Conservation (phyloP, 2,329 filamentous ascomycete species). For the Cladosporium colombiae region DNA sequence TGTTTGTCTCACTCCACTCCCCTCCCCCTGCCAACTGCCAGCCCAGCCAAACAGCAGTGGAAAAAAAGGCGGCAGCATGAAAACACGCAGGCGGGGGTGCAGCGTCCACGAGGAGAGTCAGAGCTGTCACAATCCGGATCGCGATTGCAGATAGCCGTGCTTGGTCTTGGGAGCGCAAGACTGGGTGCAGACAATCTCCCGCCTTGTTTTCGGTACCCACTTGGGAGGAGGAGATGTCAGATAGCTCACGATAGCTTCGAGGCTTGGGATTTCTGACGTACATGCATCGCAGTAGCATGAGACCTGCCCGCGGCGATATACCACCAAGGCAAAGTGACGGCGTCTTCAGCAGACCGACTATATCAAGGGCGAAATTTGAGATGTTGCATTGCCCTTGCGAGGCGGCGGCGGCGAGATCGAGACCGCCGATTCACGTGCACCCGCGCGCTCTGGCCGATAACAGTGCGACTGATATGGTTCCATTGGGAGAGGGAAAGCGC, state of each 20-base stretch:
- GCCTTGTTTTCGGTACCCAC: constrained; percentile 5
- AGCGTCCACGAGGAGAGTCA: background rate
- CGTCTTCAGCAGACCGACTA: constrained; percentile 5
- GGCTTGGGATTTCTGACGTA: background rate
- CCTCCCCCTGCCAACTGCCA: constrained; percentile 18
- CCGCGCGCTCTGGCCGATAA: background rate
- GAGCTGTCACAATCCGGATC: constrained; percentile 3
- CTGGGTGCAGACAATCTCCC: constrained; percentile 11
- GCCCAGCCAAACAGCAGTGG: background rate
- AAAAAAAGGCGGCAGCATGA: background rate
- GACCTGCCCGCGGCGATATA: background rate
- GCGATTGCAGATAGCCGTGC: constrained; percentile 17
- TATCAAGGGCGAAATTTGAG: background rate
- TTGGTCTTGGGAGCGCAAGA: background rate
- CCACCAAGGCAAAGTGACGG: background rate
- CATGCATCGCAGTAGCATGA: background rate
- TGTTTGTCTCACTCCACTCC: constrained; percentile 18
- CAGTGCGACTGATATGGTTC: background rate
- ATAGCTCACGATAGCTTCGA: constrained; percentile 2
- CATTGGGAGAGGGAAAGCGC: background rate
- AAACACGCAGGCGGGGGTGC: constrained; percentile 11
- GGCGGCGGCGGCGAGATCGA: background rate
- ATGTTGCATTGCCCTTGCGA: background rate
- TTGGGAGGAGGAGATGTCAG: constrained; percentile 1
- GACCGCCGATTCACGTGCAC: background rate